These are phyloP conservation scores for Leccinum uliginosum DNA, from an alignment of 768 basidiomycete species.

Conservation along the genomic window DNA sequence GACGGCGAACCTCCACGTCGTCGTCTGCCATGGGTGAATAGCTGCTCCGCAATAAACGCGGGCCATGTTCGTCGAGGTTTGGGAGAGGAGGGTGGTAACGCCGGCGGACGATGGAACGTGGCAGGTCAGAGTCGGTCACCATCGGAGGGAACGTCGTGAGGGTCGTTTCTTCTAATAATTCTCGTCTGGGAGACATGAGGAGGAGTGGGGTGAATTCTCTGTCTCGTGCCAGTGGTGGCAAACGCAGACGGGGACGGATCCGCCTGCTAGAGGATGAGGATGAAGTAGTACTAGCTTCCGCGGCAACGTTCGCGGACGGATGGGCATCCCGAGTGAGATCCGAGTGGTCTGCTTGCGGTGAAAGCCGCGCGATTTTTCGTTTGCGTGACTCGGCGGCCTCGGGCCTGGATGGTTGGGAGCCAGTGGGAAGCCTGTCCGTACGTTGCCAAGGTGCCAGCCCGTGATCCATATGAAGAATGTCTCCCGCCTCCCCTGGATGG, in stretches of 20 bases:
- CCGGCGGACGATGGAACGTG: conserved; percentile 1
- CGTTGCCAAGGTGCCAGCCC: background rate
- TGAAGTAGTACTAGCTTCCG: background rate
- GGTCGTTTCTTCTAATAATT: conserved; percentile 6
- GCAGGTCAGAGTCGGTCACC: background rate
- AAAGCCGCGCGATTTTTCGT: conserved; percentile 12
- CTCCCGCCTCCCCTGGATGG: background rate
- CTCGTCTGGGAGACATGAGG: conserved; percentile 10
- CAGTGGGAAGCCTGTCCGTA: background rate
- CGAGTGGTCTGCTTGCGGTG: background rate
- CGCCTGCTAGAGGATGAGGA: background rate
- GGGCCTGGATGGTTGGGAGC: background rate
- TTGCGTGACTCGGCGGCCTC: conserved; percentile 7
- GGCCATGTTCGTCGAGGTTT: background rate
- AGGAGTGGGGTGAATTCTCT: conserved; percentile 24
- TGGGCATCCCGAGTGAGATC: background rate
- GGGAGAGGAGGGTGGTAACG: background rate
- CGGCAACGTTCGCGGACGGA: background rate
- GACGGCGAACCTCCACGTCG: background rate
- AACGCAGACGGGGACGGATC: conserved; percentile 6
- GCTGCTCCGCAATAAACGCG: conserved; percentile 1
- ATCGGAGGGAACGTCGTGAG: background rate
- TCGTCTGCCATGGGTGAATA: background rate
- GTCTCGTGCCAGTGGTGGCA: conserved; percentile 2
- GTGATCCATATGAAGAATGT: background rate